Conservation (phyloP, 2,329 filamentous ascomycete genomes). For the Pseudopyricularia cyperi region DNA sequence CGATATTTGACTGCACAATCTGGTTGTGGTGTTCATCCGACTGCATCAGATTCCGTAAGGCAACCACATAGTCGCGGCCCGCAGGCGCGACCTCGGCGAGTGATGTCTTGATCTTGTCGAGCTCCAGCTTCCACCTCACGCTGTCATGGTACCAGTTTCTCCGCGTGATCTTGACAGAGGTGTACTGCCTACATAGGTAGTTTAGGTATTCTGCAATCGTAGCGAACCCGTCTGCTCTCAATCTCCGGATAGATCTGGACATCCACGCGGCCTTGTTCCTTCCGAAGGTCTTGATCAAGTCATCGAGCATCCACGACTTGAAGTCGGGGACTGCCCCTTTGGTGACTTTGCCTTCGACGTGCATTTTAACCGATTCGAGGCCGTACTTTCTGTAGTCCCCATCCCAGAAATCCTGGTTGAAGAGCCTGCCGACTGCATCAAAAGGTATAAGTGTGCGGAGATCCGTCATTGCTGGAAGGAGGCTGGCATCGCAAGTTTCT, state of each 20-base stretch:
- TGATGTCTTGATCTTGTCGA: background rate
- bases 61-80: background rate
- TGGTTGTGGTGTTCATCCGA: background rate
- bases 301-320: background rate
- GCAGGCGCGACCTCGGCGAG: background rate
- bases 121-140: background rate
- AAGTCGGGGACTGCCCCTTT: background rate
- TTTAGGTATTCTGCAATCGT: background rate
- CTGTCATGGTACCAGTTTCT: background rate
- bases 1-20: background rate
- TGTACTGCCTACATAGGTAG: background rate
- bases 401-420: background rate
- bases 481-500: no score
- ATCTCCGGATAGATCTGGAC: background rate
- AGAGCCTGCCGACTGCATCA: background rate
- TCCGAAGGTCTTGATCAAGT: background rate
- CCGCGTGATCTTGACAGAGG: background rate
- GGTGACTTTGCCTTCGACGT: background rate
- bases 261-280: background rate
- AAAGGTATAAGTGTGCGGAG: background rate
- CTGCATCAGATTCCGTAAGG: background rate
- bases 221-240: background rate
- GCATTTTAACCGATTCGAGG: background rate
- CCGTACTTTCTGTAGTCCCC: background rate
- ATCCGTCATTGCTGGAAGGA: background rate